Conservation (phyloP, 768 basidiomycete genomes). For the Candolleomyces eurysporus region DNA sequence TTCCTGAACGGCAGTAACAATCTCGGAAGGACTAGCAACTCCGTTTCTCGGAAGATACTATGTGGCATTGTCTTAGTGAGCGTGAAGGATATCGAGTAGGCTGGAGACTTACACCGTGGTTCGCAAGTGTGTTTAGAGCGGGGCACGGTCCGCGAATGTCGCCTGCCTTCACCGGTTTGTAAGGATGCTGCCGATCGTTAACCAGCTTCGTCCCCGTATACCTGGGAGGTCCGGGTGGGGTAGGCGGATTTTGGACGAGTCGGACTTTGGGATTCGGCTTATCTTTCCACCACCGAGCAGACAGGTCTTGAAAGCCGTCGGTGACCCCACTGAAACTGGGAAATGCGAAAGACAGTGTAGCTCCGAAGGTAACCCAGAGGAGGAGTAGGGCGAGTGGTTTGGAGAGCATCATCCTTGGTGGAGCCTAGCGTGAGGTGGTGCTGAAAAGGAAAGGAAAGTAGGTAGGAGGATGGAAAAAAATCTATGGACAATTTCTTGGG, state of each 20-base stretch:
- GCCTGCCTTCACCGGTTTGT: slow-evolving; percentile 6
- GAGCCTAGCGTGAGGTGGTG: too few species aligned
- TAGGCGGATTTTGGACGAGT: slow-evolving; percentile 2
- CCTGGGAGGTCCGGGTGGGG: slow-evolving; percentile 6
- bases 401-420: too few species aligned
- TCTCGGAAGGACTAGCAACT: slow-evolving; percentile 13
- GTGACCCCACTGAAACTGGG: too few species aligned
- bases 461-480: too few species aligned
- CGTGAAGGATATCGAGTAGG: too few species aligned
- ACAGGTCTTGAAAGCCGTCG: slow-evolving; percentile 20
- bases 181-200: slow-evolving; percentile 15
- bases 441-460: too few species aligned
- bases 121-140: slow-evolving; percentile 19
- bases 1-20: slow-evolving; percentile 14
- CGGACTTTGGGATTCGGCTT: not conserved
- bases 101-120: slow-evolving; percentile 16
- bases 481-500: too few species aligned
- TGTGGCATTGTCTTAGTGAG: too few species aligned
- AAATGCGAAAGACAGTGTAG: too few species aligned
- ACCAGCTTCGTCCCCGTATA: slow-evolving; percentile 14
- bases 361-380: too few species aligned
- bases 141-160: slow-evolving; percentile 20
- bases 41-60: slow-evolving; percentile 14
- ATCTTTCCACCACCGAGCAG: slow-evolving; percentile 16
- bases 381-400: too few species aligned